phyloP scores from a whole-genome alignment of 495 filamentous ascomycete species.

The Penicillium egyptiacum region DNA sequence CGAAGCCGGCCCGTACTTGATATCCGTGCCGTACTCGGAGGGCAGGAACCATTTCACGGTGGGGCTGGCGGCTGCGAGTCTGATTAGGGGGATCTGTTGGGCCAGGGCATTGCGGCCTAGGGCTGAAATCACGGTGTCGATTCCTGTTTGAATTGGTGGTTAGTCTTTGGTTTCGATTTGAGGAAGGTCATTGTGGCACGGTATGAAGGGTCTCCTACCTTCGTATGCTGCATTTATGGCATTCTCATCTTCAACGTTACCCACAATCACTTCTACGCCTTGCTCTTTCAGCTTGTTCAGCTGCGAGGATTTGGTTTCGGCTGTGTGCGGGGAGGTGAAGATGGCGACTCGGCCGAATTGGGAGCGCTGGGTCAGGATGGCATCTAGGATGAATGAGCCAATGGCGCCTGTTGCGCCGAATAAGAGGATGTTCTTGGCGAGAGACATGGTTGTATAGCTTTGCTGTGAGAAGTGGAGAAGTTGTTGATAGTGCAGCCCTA shows the following conservation, averaged over 20 bases:
- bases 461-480: not conserved
- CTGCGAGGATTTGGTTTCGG: conserved; percentile 35
- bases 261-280: conserved; percentile 58
- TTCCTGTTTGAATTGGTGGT: conserved; percentile 28
- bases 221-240: conserved; percentile 55
- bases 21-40: conserved; percentile 73
- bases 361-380: conserved; percentile 54
- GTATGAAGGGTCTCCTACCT: conserved; percentile 27
- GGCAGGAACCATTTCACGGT: conserved; percentile 67
- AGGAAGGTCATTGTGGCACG: not conserved
- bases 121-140: conserved; percentile 66
- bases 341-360: conserved; percentile 57
- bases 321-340: conserved; percentile 61
- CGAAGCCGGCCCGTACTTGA: conserved; percentile 62
- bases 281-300: conserved; percentile 46
- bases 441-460: conserved; percentile 14
- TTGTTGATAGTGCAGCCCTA: not conserved
- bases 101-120: conserved; percentile 59
- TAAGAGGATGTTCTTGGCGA: conserved; percentile 55
- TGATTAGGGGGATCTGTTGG: conserved; percentile 58
- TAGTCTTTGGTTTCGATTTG: not conserved
- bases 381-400: conserved; percentile 60
- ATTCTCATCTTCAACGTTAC: conserved; percentile 53
- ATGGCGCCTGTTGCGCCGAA: conserved; percentile 71
- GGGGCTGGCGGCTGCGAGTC: conserved; percentile 54